Base-by-base conservation (phyloP, 306 rosid genomes). In the Neltuma alba region DNA sequence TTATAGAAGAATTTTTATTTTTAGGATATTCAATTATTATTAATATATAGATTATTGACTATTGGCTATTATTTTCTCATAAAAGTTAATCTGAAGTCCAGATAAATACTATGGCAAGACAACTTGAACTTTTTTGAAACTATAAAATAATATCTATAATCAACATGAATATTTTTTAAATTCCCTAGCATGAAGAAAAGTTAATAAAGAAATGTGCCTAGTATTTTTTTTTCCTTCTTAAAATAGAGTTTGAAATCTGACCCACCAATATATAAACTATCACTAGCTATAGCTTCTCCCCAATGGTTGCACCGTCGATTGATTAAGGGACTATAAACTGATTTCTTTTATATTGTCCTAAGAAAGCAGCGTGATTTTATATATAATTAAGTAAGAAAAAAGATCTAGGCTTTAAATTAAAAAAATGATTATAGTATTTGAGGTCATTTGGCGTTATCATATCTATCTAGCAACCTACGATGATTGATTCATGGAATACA, bases 401-500 rank as follows among this genome's bases (percentile, higher is more conserved):
- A 78, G 82, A 84, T 72, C 68, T 76, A 20, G 9, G 82, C 80
- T 50, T 72, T 72, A 33, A 5, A 47, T 47, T 64, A 76, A 38
- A 57, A 38, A 57, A 57, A 31, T 37, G 76, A 85, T 75, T 85
- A 55, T 79, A 71, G 74, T 79, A 79, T 79, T 79, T 72, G 84
- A 82, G 79, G 52, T 23, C 84, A 82, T 82, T 71, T 79, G 86
- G 78, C 33, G 70, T 82, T 81, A 81, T 84, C 75, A 85, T 70
- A 50, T 76, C 78, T 64, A 82, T 79, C 81, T 85, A 85, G 82
- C 81, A 70, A 82, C 80, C 84, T 76, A 76, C 20, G 77, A 79
- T 86, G 75, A 72, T 76, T 82, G 67, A 80, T 79, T 69, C 54
- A 41, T 82, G 84, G 54, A 69, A 79, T 77, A 86, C 89, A 86